A percentile compares a stretch with the other conserved stretches of the same genome.
phyloP scores from a whole-genome alignment of 345 rosid genomes.

The Moringa oleifera region DNA sequence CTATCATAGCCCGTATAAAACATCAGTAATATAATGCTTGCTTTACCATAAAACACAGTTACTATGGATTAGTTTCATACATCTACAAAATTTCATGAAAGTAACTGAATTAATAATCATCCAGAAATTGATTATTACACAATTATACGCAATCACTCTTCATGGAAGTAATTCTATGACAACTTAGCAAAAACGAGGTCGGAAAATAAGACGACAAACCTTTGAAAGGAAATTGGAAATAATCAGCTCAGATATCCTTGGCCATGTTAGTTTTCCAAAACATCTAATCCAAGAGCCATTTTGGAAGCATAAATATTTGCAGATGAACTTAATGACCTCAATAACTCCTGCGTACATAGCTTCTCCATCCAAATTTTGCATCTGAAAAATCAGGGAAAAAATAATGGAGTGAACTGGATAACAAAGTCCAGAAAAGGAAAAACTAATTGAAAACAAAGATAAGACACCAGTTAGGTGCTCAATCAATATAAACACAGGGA shows the following conservation, averaged over 20 bases:
- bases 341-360: slow-evolving; percentile 53
- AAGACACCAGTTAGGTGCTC: not conserved
- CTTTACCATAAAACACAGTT: too few relatives aligned
- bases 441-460: too few relatives aligned
- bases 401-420: not conserved
- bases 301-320: slow-evolving; percentile 61
- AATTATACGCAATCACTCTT: too few relatives aligned
- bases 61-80: too few relatives aligned
- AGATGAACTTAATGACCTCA: slow-evolving; percentile 59
- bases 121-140: too few relatives aligned
- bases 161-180: not conserved
- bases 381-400: slow-evolving; percentile 31
- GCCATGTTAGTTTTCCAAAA: slow-evolving; percentile 93
- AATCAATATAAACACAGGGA: not conserved
- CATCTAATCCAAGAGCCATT: slow-evolving; percentile 69
- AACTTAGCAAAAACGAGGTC: not conserved
- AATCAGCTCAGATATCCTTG: slow-evolving; percentile 79
- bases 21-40: too few relatives aligned
- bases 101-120: too few relatives aligned
- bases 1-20: too few relatives aligned
- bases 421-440: too few relatives aligned
- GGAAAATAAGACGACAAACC: slow-evolving; percentile 37
- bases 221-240: slow-evolving; percentile 85
- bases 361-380: slow-evolving; percentile 48
- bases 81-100: too few relatives aligned